Evolutionary conservation across 768 basidiomycete genomes (phyloP).

Genomic region (Exidia glandulosa): DNA sequence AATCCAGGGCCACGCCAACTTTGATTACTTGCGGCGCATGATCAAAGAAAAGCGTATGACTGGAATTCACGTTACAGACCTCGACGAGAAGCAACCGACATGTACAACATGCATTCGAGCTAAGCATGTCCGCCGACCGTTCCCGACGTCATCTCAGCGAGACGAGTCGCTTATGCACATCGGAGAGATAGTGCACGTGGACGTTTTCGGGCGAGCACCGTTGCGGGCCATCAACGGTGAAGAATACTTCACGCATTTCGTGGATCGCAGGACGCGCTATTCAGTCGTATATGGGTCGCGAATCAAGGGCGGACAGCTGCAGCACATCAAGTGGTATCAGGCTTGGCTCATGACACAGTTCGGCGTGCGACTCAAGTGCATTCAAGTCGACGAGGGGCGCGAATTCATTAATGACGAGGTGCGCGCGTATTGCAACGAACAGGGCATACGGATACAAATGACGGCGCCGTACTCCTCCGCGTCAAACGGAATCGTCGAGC

Average conservation of each 20-base stretch:
- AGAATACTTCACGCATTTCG: background rate
- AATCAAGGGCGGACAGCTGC: background rate
- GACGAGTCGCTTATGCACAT: background rate
- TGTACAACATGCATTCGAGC: background rate
- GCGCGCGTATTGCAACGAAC: background rate
- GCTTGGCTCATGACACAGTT: background rate
- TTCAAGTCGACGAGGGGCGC: conserved; percentile 6
- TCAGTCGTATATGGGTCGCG: background rate
- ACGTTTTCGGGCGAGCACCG: background rate
- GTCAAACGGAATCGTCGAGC: conserved; percentile 9
- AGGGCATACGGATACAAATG: background rate
- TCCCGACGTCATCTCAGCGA: background rate
- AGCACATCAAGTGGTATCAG: background rate
- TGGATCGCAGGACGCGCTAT: background rate
- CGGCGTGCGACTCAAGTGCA: background rate
- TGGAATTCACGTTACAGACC: background rate
- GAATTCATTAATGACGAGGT: conserved; percentile 5
- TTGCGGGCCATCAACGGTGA: background rate
- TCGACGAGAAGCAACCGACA: background rate
- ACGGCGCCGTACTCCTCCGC: conserved; percentile 7
- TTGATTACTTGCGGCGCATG: background rate
- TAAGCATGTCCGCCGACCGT: background rate
- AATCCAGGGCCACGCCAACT: background rate
- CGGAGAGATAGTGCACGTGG: background rate
- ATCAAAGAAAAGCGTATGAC: background rate